Percentiles rank a stretch among this genome's conserved stretches.
These are phyloP conservation scores for Fraxinus ornus DNA, from an alignment of 305 asterid genomes.

Conservation along the genomic window DNA sequence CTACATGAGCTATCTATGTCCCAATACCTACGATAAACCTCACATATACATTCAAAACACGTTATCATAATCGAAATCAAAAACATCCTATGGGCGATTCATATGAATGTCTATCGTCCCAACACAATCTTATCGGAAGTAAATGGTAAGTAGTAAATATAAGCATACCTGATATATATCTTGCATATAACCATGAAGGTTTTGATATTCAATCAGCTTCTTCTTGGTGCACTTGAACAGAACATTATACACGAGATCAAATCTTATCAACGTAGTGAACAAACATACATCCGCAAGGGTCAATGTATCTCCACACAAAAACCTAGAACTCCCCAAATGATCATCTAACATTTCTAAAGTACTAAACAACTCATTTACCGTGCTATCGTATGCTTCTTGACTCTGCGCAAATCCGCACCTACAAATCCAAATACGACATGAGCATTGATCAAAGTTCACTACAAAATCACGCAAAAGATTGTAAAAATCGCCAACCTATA, in stretches of 20 bases:
- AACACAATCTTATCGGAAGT: background rate
- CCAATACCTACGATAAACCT: background rate
- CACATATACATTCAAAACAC: background rate
- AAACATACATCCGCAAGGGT: slow-evolving; percentile 87
- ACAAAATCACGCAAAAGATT: background rate
- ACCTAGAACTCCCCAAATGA: slow-evolving; percentile 58
- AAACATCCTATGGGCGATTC: background rate
- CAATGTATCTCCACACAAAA: slow-evolving; percentile 67
- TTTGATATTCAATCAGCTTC: slow-evolving; percentile 70
- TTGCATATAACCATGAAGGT: slow-evolving; percentile 66
- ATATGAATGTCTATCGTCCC: background rate
- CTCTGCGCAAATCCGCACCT: slow-evolving; percentile 97
- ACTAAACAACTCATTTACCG: slow-evolving; percentile 56
- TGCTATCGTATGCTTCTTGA: slow-evolving; percentile 73
- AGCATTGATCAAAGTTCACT: background rate
- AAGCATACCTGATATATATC: slow-evolving; percentile 81
- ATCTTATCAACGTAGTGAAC: slow-evolving; percentile 83
- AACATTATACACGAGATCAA: slow-evolving; percentile 77
- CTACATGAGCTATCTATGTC: background rate
- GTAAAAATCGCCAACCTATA: slow-evolving; percentile 49
- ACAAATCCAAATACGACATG: background rate
- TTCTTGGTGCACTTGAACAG: slow-evolving; percentile 91
- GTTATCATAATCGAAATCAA: background rate
- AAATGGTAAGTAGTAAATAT: background rate
- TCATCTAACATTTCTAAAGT: slow-evolving; percentile 64